Base-by-base conservation (phyloP, 2,329 filamentous ascomycete genomes). In the Cladosporium sp. region DNA sequence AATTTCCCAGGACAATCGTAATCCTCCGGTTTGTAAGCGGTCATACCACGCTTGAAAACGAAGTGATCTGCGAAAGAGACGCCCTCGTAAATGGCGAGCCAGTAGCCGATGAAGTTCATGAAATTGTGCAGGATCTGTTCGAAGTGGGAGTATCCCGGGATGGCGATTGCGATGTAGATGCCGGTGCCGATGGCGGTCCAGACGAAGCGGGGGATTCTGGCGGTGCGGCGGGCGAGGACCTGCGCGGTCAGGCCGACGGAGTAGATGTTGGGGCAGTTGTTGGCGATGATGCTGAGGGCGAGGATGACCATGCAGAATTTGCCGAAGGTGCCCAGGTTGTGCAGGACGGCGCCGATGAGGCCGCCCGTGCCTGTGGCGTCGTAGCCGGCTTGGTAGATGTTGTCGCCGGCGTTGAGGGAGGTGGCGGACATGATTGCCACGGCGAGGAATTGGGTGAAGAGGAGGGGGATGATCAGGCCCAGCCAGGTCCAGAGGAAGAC, bases 401-500 rank as follows among this genome's bases (percentile, higher is more conserved):
- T 82, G 56, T 75, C 54, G 9, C 73, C 77, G 37, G 64, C 67
- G 58, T 85, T 78, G 60, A 77, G 64, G 7, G 70, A 65, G 39
- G 82, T 82, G 2, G 85, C 84, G 11, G 83, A 85, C 64, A 80
- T 82, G 60, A 90, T 68, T 11, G 86, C 86, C 3, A 86, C 80
- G 19, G 85, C 87, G 3, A 90, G 78, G 64, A 88, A 80, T 68
- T 89, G 78, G 2, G 82, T 85, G 70, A 92, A 90, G 54, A 86
- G 73, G 1, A 92, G 78, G 1, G 86, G 83, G 56, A 88, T 70
- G 56, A 86, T 79, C 12, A 93, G 74, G 8, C 88, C 88, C 19
- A 73, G 64, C 66, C 83, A 88, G 24, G 86, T 87, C 64, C 82
- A 83, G 53, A 80, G 60, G 68, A 91, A 92, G 54, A 90, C 75